Conservation (phyloP, 768 basidiomycete genomes). For the Kwoniella sp. region DNA sequence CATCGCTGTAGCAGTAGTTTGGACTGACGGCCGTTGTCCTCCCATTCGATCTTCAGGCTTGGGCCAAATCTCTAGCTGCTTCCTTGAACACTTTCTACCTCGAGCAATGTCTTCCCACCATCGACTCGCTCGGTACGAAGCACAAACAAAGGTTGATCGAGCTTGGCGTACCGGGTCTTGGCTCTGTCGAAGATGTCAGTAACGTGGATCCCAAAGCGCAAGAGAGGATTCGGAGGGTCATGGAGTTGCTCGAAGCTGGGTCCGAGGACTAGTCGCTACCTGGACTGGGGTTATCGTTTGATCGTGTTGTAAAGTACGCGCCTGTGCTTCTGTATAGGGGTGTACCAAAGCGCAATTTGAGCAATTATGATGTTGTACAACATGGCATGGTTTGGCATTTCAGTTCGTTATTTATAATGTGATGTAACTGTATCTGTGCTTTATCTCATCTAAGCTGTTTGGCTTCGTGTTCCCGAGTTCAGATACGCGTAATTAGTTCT, state of each 20-base stretch:
- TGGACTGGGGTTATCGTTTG: too few species aligned
- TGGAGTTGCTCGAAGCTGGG: constrained; percentile 45
- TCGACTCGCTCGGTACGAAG: constrained; percentile 37
- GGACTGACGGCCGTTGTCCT: background rate
- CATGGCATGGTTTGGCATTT: constrained; percentile 21
- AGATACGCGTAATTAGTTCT: background rate
- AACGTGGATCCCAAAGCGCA: constrained; percentile 14
- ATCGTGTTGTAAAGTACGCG: background rate
- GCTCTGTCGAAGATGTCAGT: constrained; percentile 14
- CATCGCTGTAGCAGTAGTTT: too few species aligned
- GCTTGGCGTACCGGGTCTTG: constrained; percentile 46
- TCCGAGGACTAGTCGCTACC: constrained; percentile 41
- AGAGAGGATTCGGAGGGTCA: constrained; percentile 40
- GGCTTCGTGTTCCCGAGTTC: too few species aligned
- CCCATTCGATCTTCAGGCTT: constrained; percentile 22
- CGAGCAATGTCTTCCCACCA: constrained; percentile 29
- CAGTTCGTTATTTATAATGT: background rate
- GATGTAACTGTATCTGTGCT: background rate
- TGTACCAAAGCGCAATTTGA: background rate
- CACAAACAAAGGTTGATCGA: constrained; percentile 35
- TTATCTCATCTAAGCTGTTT: background rate
- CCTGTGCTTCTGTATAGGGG: background rate
- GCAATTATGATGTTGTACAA: constrained; percentile 25
- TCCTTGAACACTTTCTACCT: constrained; percentile 33
- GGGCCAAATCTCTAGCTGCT: constrained; percentile 21